These are phyloP conservation scores for Exophiala lecanii-corni DNA, from an alignment of 2,329 filamentous ascomycete genomes.

Conservation along the genomic window DNA sequence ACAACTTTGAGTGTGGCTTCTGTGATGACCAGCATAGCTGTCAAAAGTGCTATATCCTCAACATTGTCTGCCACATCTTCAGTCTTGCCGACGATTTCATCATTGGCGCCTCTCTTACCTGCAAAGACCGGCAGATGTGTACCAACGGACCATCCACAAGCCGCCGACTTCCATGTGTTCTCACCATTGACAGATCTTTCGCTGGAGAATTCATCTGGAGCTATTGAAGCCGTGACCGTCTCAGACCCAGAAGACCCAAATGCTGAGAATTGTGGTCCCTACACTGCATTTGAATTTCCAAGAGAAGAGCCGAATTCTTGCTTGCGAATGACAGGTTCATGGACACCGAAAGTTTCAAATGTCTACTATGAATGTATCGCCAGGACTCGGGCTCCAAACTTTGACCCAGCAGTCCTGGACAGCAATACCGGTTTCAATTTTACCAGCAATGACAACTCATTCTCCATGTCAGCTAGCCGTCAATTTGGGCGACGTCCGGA, in stretches of 20 bases:
- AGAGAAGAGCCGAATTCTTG: not conserved
- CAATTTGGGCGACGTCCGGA: conserved; percentile 5
- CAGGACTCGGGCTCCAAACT: conserved; percentile 3
- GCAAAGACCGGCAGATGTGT: conserved; percentile 1
- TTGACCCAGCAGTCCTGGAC: not conserved
- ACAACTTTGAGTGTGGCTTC: conserved; percentile 4
- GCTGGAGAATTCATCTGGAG: conserved; percentile 2
- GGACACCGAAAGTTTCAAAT: conserved; percentile 6
- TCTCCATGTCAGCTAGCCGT: conserved; percentile 4
- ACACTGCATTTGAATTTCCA: conserved; percentile 1
- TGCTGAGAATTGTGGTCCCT: conserved; percentile 4
- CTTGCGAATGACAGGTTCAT: conserved; percentile 8
- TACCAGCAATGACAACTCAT: conserved; percentile 3
- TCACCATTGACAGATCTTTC: conserved; percentile 7
- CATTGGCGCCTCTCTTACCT: not conserved
- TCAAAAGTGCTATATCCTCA: not conserved
- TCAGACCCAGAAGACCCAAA: conserved; percentile 6
- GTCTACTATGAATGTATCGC: conserved; percentile 10
- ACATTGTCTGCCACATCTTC: conserved; percentile 5
- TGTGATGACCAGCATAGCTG: not conserved
- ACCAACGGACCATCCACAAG: conserved; percentile 1
- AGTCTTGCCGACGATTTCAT: conserved; percentile 2
- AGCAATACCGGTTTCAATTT: conserved; percentile 7
- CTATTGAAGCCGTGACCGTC: conserved; percentile 1
- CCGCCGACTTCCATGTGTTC: conserved; percentile 8